Evolutionary conservation across 1,284 basidiomycete species (phyloP), one percentile per base, ranked within the genome.

Genomic region (Cutaneotrichosporon mucoides): DNA sequence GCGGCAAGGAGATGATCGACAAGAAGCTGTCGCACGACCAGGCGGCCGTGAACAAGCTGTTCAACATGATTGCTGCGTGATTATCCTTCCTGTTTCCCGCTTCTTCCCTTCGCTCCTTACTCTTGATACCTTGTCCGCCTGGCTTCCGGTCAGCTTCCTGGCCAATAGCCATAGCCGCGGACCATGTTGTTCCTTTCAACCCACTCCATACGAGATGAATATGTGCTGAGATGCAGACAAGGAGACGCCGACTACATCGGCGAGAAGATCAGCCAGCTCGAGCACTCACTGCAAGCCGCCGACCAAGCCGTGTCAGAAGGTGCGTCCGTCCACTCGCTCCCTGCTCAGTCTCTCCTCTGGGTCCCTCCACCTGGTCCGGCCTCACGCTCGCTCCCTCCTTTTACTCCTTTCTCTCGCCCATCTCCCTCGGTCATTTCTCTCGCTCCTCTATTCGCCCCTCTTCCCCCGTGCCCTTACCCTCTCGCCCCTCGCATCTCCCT

Each of bases 281-380:
- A 69, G 57, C 63, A 68, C 53, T 59, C 66, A 5, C 62, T 74
- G 2, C 73, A 74, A 59, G 67, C 70, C 8, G 73, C 65, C 10
- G 71, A 70, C 3, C 49, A 58, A 44, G 50, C 62, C 13, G 24
- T 10, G 9, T 8, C 44, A 11, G 54, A 53, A 8, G 57, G 61
- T 54, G 44, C 43, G 48, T 24, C 24, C 24, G 24, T 24, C 24
- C 24, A 24, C 24, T 24, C 24, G 24, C 24, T 24, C 24, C 24
- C 24, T 24, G 24, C 24, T 24, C 24, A 24, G 24, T 24, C 24
- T 24, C 24, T 24, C 24, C 24, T 24, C 24, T 24, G 24, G 24
- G 24, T 24, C 24, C 24, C 24, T 24, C 24, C 24, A 24, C 24
- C 24, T 24, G 24, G 24, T 24, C 24, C 24, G 24, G 24, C 24